A percentile compares a stretch with the other conserved stretches of the same genome.
Conservation (phyloP, 495 filamentous ascomycete genomes). For the Podospora anserina region DNA sequence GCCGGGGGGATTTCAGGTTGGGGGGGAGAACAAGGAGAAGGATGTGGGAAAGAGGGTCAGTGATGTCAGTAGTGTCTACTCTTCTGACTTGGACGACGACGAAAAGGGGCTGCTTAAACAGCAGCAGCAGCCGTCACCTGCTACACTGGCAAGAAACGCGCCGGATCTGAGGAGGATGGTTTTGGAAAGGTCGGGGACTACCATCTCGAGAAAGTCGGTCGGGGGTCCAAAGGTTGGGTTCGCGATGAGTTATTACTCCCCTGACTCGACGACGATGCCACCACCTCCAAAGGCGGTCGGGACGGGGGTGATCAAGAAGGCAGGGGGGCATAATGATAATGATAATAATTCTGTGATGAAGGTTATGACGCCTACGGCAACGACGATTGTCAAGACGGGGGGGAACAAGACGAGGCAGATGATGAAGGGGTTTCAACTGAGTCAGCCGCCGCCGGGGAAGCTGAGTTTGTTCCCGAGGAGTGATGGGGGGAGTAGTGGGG, state of each 20-base stretch:
- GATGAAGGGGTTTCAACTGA: conserved; percentile 21
- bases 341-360: not conserved
- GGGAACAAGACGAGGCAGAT: not conserved
- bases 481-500: not conserved
- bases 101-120: conserved; percentile 1
- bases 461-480: conserved; percentile 30
- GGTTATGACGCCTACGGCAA: conserved; percentile 4
- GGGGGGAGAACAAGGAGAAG: not conserved
- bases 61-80: not conserved
- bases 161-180: not conserved
- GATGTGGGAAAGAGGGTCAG: not conserved
- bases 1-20: too few species aligned
- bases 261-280: not conserved
- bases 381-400: not conserved
- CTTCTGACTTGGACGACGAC: not conserved
- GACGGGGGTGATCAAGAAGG: not conserved
- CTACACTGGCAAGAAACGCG: not conserved
- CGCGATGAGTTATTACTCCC: conserved; percentile 20
- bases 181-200: not conserved
- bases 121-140: not conserved
- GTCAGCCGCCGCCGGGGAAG: conserved; percentile 26
- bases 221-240: conserved; percentile 12
- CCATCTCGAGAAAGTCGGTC: not conserved
- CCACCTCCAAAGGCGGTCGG: not conserved
- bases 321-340: not conserved